Conservation (phyloP, 2,329 filamentous ascomycete genomes). For the Madurella mycetomatis region DNA sequence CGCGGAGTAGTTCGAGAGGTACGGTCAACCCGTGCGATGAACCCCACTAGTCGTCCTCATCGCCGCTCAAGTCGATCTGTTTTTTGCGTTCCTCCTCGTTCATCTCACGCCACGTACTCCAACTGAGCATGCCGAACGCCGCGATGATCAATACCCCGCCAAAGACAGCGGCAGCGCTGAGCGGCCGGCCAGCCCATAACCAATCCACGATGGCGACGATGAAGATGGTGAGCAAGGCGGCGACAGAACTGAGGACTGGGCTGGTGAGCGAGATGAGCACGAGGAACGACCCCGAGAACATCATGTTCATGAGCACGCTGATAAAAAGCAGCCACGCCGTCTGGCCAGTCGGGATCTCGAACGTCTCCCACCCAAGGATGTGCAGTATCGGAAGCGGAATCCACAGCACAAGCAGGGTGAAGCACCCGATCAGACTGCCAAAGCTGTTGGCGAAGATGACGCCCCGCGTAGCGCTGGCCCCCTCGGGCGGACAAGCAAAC, state of each 20-base stretch:
- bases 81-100: constrained; percentile 69
- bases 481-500: constrained; percentile 87
- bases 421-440: constrained; percentile 77
- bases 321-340: constrained; percentile 76
- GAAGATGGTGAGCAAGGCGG: constrained; percentile 92
- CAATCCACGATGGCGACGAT: constrained; percentile 91
- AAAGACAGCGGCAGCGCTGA: constrained; percentile 68
- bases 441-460: constrained; percentile 96
- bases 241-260: constrained; percentile 87
- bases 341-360: constrained; percentile 73
- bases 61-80: constrained; percentile 35
- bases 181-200: constrained; percentile 70
- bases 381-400: constrained; percentile 85
- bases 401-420: constrained; percentile 87
- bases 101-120: constrained; percentile 92
- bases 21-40: neutral
- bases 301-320: constrained; percentile 81
- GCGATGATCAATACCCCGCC: constrained; percentile 85
- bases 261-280: constrained; percentile 90
- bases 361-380: constrained; percentile 70
- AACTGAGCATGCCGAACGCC: constrained; percentile 82
- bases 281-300: constrained; percentile 88
- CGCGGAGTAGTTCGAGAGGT: neutral
- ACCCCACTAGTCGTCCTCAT: constrained; percentile 15
- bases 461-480: constrained; percentile 75